Evolutionary conservation across 306 rosid genomes (phyloP).

Genomic region (Trichosanthes truncata): DNA sequence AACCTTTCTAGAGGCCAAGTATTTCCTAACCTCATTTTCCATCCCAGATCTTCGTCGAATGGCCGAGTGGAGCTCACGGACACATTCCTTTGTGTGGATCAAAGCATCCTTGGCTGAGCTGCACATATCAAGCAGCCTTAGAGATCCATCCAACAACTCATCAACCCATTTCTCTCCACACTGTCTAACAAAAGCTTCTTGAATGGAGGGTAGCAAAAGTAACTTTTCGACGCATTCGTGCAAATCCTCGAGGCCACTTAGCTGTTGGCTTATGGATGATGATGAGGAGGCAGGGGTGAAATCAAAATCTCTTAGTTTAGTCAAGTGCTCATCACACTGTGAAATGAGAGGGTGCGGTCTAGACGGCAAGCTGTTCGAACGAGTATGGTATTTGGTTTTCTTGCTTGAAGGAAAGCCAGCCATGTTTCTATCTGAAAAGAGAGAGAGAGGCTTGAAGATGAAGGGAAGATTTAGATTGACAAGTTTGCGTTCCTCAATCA

Average conservation of each 20-base stretch:
- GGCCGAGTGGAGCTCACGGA: constrained; percentile 32
- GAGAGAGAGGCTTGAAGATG: constrained; percentile 7
- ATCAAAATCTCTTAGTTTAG: constrained; percentile 17
- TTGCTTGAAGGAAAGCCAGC: constrained; percentile 23
- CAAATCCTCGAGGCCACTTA: constrained; percentile 26
- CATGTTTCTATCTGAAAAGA: constrained; percentile 14
- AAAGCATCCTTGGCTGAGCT: constrained; percentile 37
- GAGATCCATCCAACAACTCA: constrained; percentile 38
- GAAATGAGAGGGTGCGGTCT: constrained; percentile 38
- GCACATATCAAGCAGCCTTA: constrained; percentile 28
- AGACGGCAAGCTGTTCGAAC: constrained; percentile 33
- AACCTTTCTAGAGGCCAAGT: constrained; percentile 35
- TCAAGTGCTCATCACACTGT: constrained; percentile 30
- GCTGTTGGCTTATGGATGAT: constrained; percentile 21
- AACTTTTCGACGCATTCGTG: constrained; percentile 34
- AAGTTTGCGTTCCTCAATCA: neutral
- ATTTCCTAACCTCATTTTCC: constrained; percentile 29
- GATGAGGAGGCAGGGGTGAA: constrained; percentile 9
- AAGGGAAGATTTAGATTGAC: constrained; percentile 4
- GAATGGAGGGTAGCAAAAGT: constrained; percentile 30
- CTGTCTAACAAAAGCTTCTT: constrained; percentile 30
- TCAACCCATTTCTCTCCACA: constrained; percentile 37
- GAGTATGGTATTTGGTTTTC: constrained; percentile 27
- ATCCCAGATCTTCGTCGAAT: constrained; percentile 32
- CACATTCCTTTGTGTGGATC: constrained; percentile 44